Percentiles rank a stretch among this genome's conserved stretches.
Conservation (phyloP, 208 protist genomes). For the Crithidia bombi region DNA sequence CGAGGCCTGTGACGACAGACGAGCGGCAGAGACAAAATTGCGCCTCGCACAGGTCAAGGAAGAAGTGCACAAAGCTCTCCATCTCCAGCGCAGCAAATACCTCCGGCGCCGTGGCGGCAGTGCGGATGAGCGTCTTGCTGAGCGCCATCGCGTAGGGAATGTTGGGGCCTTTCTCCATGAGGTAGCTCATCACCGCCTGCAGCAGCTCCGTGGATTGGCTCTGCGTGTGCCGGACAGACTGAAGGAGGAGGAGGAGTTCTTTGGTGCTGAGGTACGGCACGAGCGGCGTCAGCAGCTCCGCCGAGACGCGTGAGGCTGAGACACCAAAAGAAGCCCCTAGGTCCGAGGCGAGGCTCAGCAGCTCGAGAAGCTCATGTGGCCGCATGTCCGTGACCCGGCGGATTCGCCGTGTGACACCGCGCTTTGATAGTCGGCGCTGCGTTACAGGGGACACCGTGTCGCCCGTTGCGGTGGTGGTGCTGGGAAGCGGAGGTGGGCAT, state of each 20-base stretch:
- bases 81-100: conserved; percentile 42
- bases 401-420: conserved; percentile 34
- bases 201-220: conserved; percentile 54
- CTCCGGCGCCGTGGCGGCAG: conserved; percentile 37
- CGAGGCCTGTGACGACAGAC: conserved; percentile 40
- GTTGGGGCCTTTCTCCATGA: conserved; percentile 38
- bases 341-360: conserved; percentile 67
- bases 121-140: conserved; percentile 49
- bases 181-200: conserved; percentile 31
- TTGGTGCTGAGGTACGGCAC: conserved; percentile 46
- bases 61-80: conserved; percentile 46
- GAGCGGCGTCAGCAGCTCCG: conserved; percentile 61
- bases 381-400: conserved; percentile 42
- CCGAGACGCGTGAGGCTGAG: conserved; percentile 44
- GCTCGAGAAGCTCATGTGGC: conserved; percentile 51
- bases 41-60: conserved; percentile 46
- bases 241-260: conserved; percentile 44
- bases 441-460: not conserved
- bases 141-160: conserved; percentile 46
- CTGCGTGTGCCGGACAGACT: conserved; percentile 48
- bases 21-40: conserved; percentile 43
- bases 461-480: not conserved
- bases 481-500: not conserved
- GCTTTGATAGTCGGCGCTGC: not conserved
- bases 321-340: conserved; percentile 57